phyloP scores from a whole-genome alignment of 2,329 filamentous ascomycete genomes.

The Cryoendolithus antarcticus region DNA sequence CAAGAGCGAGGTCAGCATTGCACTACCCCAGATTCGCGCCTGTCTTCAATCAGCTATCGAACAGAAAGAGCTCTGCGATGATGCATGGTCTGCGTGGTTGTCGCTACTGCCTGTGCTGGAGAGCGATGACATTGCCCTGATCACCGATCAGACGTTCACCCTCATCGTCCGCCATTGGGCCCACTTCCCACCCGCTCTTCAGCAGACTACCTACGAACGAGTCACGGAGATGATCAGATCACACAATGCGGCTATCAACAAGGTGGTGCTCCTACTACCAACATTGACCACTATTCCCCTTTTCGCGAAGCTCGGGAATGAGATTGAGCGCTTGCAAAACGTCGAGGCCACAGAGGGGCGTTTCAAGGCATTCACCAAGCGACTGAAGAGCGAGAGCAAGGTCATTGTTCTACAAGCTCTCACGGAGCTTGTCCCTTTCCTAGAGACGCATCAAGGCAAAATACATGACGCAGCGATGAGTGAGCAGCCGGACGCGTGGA shows the following conservation, averaged over 20 bases:
- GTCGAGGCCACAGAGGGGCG: slow-evolving; percentile 54
- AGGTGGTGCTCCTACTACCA: slow-evolving; percentile 63
- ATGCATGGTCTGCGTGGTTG: slow-evolving; percentile 75
- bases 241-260: slow-evolving; percentile 48
- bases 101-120: slow-evolving; percentile 63
- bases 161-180: slow-evolving; percentile 74
- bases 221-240: slow-evolving; percentile 54
- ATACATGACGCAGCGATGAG: slow-evolving; percentile 69
- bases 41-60: slow-evolving; percentile 76
- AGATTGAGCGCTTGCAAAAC: slow-evolving; percentile 52
- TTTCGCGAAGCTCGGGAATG: slow-evolving; percentile 54
- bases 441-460: slow-evolving; percentile 61
- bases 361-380: slow-evolving; percentile 58
- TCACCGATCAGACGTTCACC: slow-evolving; percentile 83
- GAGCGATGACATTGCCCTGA: slow-evolving; percentile 62
- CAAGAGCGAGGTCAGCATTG: slow-evolving; percentile 59
- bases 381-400: slow-evolving; percentile 71
- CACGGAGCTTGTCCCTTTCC: slow-evolving; percentile 60
- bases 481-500: slow-evolving; percentile 67
- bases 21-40: slow-evolving; percentile 86
- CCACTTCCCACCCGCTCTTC: slow-evolving; percentile 49
- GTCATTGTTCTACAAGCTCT: slow-evolving; percentile 76
- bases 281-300: slow-evolving; percentile 60
- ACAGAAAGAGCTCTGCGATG: slow-evolving; percentile 59
- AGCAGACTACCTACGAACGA: slow-evolving; percentile 47